Conservation (phyloP, 805 yeast species). For the Kuraishia cidri region DNA sequence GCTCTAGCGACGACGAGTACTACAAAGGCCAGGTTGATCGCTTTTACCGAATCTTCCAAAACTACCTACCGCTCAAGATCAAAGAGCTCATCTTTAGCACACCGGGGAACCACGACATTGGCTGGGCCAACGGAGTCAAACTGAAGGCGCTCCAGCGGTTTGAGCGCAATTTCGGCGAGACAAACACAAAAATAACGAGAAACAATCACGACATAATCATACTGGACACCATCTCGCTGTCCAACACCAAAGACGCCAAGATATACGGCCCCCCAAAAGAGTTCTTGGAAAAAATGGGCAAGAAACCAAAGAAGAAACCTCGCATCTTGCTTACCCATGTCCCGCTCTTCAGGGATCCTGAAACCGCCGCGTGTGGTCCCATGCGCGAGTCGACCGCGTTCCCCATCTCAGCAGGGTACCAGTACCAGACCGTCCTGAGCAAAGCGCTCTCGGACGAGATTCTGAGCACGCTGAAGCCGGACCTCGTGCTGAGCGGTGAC, state of each 20-base stretch:
- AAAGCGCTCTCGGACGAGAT: constrained; percentile 47
- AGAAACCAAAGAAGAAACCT: constrained; percentile 28
- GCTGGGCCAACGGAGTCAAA: constrained; percentile 70
- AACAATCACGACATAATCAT: constrained; percentile 68
- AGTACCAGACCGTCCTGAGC: constrained; percentile 82
- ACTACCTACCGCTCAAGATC: background rate
- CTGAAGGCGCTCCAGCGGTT: constrained; percentile 53
- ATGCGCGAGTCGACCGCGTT: constrained; percentile 62
- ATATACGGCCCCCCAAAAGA: constrained; percentile 38
- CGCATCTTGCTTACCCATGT: constrained; percentile 76
- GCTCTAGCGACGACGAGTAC: constrained; percentile 44
- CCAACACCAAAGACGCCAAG: constrained; percentile 38
- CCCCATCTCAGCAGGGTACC: constrained; percentile 68
- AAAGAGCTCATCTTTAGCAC: constrained; percentile 7
- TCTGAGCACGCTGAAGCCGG: constrained; percentile 51
- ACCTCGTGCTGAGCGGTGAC: constrained; percentile 79
- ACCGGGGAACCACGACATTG: constrained; percentile 97
- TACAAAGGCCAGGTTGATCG: constrained; percentile 51
- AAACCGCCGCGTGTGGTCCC: constrained; percentile 60
- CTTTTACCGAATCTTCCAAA: constrained; percentile 51
- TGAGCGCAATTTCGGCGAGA: constrained; percentile 60
- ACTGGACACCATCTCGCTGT: constrained; percentile 73
- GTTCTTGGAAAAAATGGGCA: constrained; percentile 36
- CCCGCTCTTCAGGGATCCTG: constrained; percentile 66
- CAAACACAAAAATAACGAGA: constrained; percentile 44